phyloP scores from a whole-genome alignment of 2,329 filamentous ascomycete species.

The Zasmidium citrigriseum region DNA sequence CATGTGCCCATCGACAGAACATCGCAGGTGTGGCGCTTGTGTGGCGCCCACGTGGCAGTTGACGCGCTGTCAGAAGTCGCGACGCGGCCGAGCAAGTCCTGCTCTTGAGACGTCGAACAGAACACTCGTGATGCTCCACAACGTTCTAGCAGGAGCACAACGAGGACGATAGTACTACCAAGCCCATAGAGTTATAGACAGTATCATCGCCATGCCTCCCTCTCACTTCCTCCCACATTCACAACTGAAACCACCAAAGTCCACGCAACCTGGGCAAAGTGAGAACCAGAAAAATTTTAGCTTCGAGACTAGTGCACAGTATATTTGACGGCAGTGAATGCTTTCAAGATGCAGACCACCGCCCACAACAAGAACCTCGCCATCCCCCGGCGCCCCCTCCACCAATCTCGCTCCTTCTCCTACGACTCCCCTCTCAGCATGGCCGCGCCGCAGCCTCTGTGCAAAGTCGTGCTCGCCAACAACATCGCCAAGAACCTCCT shows the following conservation, averaged over 20 bases:
- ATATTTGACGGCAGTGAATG: neutral
- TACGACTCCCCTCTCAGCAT: neutral
- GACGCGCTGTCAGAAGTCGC: neutral
- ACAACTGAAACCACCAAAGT: neutral
- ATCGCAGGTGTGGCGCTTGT: neutral
- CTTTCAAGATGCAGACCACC: neutral
- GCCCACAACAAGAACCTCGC: neutral
- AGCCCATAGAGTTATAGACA: neutral
- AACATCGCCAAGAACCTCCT: conserved; percentile 82
- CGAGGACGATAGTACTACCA: neutral
- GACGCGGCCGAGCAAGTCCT: neutral
- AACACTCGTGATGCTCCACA: neutral
- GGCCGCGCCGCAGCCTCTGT: conserved; percentile 41
- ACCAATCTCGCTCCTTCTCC: neutral
- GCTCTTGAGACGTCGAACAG: neutral
- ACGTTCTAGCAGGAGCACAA: neutral
- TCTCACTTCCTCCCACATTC: too few relatives aligned
- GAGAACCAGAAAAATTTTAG: neutral
- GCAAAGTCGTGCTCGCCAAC: conserved; percentile 90
- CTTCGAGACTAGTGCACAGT: neutral
- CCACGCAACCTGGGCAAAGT: neutral
- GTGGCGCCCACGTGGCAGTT: neutral
- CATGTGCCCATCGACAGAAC: neutral
- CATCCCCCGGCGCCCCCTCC: neutral
- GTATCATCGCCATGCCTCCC: neutral